phyloP scores from a whole-genome alignment of 2,329 filamentous ascomycete genomes.

The Cephalotrichum gorgonifer region DNA sequence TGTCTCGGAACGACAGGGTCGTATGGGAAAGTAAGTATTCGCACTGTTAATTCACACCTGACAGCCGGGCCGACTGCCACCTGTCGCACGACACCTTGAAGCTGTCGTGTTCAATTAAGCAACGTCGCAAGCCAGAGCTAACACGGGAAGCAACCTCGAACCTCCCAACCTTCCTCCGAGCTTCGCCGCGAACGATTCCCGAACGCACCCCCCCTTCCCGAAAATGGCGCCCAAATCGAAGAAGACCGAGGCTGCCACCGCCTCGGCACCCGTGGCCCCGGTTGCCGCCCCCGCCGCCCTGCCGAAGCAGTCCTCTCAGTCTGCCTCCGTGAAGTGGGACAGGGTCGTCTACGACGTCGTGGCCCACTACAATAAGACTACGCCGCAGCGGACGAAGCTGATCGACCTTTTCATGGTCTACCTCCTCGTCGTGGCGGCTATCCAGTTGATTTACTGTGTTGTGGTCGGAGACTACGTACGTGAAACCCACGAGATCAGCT shows the following conservation, averaged over 20 bases:
- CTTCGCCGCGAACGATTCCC: conserved; percentile 5
- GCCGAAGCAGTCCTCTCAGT: conserved; percentile 15
- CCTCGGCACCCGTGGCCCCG: conserved; percentile 17
- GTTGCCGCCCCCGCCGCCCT: conserved; percentile 11
- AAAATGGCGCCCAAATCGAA: conserved; percentile 41
- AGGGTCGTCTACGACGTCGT: conserved; percentile 62
- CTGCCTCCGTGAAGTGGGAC: conserved; percentile 29
- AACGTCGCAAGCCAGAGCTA: conserved; percentile 10
- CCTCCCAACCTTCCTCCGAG: conserved; percentile 4
- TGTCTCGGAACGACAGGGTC: too few species aligned
- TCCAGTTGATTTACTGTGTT: conserved; percentile 92
- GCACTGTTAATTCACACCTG: background rate
- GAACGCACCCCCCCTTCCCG: conserved; percentile 4
- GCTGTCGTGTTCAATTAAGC: conserved; percentile 22
- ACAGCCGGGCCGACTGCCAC: background rate
- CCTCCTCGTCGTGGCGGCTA: conserved; percentile 69
- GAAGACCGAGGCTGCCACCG: conserved; percentile 20
- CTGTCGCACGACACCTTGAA: conserved; percentile 12
- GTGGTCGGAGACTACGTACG: conserved; percentile 89
- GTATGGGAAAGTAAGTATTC: too few species aligned
- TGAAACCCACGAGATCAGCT: too few species aligned
- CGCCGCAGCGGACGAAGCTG: conserved; percentile 83
- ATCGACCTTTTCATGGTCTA: conserved; percentile 88
- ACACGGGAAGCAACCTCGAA: conserved; percentile 7
- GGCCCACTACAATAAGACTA: conserved; percentile 68